phyloP scores from a whole-genome alignment of 169 alveolate genomes.

The Besnoitia besnoiti region DNA sequence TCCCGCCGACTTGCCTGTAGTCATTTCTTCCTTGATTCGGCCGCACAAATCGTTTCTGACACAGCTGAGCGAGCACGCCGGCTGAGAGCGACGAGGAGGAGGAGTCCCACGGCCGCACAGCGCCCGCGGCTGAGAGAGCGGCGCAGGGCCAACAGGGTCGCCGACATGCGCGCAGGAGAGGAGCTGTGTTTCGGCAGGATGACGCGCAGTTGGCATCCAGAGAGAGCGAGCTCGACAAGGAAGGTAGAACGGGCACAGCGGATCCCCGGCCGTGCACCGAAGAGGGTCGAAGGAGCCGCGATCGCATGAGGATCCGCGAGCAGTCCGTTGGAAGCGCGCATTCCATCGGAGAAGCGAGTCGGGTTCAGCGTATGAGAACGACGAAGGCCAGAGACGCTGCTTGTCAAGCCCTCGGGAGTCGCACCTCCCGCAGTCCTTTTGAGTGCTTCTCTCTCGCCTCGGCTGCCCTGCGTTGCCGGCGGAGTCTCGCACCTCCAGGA shows the following conservation, averaged over 20 bases:
- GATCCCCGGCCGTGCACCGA: not conserved
- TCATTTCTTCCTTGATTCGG: conserved; percentile 29
- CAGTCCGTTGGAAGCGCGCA: not conserved
- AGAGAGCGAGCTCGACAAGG: not conserved
- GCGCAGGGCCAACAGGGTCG: not conserved
- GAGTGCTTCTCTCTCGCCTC: too few relatives aligned
- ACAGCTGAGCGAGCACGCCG: not conserved
- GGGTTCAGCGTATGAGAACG: too few relatives aligned
- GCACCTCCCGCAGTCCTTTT: too few relatives aligned
- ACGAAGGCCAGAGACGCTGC: too few relatives aligned
- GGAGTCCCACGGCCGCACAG: not conserved
- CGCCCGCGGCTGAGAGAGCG: not conserved
- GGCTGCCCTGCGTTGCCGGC: too few relatives aligned
- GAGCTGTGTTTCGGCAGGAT: not conserved
- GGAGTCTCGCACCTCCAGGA: too few relatives aligned
- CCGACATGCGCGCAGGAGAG: not conserved
- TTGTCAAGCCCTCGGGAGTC: too few relatives aligned
- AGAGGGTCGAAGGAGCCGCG: not conserved
- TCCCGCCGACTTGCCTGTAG: conserved; percentile 18
- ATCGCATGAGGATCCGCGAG: not conserved
- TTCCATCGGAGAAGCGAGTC: too few relatives aligned
- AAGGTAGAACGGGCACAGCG: not conserved
- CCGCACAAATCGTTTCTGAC: conserved; percentile 11
- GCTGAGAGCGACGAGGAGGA: not conserved
- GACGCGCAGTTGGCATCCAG: not conserved